Conservation (phyloP, 345 rosid genomes). For the Atalantia buxifolia region DNA sequence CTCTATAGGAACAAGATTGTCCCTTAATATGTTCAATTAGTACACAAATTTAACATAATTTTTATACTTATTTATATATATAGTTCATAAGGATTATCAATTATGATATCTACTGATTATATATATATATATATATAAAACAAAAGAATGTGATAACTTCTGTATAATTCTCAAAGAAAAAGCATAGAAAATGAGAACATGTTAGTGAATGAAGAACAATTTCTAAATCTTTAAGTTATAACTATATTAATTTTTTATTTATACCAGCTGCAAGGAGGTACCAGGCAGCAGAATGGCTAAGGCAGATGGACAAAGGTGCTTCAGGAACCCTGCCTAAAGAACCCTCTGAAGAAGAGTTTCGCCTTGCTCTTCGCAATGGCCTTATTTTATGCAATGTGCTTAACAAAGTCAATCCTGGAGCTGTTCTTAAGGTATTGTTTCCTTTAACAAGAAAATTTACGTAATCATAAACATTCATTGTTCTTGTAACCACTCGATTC, state of each 20-base stretch:
- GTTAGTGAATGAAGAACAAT: not conserved
- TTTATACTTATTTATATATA: not conserved
- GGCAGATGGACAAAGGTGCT: conserved; percentile 78
- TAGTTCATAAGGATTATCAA: not conserved
- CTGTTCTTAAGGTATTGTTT: conserved; percentile 70
- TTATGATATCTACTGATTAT: too few relatives aligned
- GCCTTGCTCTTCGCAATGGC: conserved; percentile 77
- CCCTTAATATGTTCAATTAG: not conserved
- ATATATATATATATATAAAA: too few relatives aligned
- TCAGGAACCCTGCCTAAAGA: conserved; percentile 51
- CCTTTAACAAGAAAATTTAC: not conserved
- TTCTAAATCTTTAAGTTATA: not conserved
- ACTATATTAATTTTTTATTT: not conserved
- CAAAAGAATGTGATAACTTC: not conserved
- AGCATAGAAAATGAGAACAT: too few relatives aligned
- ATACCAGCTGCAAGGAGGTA: conserved; percentile 72
- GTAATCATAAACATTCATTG: not conserved
- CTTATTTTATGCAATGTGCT: conserved; percentile 95
- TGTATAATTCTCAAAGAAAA: not conserved
- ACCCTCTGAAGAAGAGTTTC: conserved; percentile 78
- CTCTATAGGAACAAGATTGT: not conserved
- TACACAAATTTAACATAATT: not conserved
- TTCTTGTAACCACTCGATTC: not conserved
- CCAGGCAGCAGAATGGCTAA: conserved; percentile 90
- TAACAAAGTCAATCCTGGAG: conserved; percentile 93